Evolutionary conservation across 2,329 filamentous ascomycete genomes (phyloP), one percentile per base, ranked within the genome.

Genomic region (Akanthomyces muscarius): DNA sequence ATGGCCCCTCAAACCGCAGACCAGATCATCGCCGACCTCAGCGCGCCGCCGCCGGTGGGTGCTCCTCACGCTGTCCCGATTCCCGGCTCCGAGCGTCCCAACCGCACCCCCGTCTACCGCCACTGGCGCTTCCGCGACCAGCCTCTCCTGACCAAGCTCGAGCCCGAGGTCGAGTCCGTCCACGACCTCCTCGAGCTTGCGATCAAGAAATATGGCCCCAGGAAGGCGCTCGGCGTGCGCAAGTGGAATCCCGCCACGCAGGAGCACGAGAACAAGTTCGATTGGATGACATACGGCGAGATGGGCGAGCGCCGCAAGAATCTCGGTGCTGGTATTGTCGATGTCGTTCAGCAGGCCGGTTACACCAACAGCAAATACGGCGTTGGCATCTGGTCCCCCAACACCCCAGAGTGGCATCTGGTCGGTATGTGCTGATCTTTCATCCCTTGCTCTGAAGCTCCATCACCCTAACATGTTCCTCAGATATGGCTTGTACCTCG

Each of bases 401-500:
- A 95, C 75, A 83, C 91, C 66, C 88, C 90, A 2, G 91, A 96
- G 77, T 96, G 91, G 91, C 91, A 95, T 78, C 87, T 96, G 67
- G 85, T 88, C 58, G 88, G 87, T 89, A 77, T 58, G 75, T 67
- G 53, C 63, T 36, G 38, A 28, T 55, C 30, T 51, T 65, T 67
- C 11, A n/a, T 21, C 54, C 18, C 53, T 52, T 21, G 11, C 8
- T 21, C n/a, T n/a, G 5, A 38, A 13, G 38, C 28, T 30, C n/a
- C 42, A 18, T 42, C 18, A 50, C 42, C 25, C 64, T 65, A 45
- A 65, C 57, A 30, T 7, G 28, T 25, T 44, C 23, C 5, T 36
- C 64, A 91, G 94, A 98, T 80, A 80, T 98, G 72, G 95, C 86
- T 47, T 88, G 91, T 73, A 87, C 91, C 78, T 95, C 92, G 18